These are phyloP conservation scores for Cercospora sesami DNA, from an alignment of 2,329 filamentous ascomycete genomes.

Conservation along the genomic window DNA sequence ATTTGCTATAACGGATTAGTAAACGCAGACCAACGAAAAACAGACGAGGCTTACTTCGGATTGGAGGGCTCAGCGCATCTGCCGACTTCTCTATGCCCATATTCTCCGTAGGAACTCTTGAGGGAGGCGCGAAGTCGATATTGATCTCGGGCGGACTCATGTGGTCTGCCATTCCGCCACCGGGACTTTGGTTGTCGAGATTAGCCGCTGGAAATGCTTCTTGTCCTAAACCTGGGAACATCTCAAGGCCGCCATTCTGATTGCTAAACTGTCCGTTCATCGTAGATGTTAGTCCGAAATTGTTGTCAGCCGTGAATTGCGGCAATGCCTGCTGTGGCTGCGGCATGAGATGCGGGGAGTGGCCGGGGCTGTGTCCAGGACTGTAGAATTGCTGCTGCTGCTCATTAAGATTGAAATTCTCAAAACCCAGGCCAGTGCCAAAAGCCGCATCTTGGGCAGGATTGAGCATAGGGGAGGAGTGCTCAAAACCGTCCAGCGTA, in stretches of 20 bases:
- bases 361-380: slow-evolving; percentile 57
- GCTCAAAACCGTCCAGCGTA: slow-evolving; percentile 77
- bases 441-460: slow-evolving; percentile 73
- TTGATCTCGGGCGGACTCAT: slow-evolving; percentile 95
- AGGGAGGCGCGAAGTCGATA: slow-evolving; percentile 82
- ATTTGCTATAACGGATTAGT: slow-evolving; percentile 33
- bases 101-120: slow-evolving; percentile 44
- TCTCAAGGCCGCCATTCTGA: slow-evolving; percentile 49
- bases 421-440: slow-evolving; percentile 74
- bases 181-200: slow-evolving; percentile 45
- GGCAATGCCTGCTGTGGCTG: slow-evolving; percentile 62
- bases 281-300: slow-evolving; percentile 50
- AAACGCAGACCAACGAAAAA: not conserved
- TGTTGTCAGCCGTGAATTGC: slow-evolving; percentile 47
- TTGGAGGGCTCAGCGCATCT: slow-evolving; percentile 81
- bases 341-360: slow-evolving; percentile 65
- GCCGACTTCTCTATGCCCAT: slow-evolving; percentile 59
- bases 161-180: slow-evolving; percentile 66
- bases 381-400: slow-evolving; percentile 36
- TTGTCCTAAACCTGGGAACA: slow-evolving; percentile 52
- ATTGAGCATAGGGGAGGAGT: slow-evolving; percentile 77
- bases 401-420: slow-evolving; percentile 77
- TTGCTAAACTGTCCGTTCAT: slow-evolving; percentile 52
- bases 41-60: slow-evolving; percentile 53
- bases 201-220: slow-evolving; percentile 52